Base-by-base conservation (phyloP, 2,329 filamentous ascomycete genomes). In the Truncatella angustata region DNA sequence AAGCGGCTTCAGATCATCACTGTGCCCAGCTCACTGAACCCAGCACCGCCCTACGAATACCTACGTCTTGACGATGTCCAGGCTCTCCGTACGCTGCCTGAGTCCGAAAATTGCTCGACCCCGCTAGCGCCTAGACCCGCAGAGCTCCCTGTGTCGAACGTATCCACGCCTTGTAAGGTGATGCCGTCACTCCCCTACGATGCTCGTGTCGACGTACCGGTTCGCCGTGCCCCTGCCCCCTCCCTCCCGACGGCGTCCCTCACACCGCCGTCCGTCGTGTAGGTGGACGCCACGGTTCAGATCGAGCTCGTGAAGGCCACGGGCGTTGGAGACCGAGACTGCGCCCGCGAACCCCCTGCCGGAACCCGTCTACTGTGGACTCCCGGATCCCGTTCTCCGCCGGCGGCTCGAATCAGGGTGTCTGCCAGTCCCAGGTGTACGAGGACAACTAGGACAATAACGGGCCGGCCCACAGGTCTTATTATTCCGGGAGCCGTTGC, bases 231-330 rank as follows among this genome's bases (percentile, higher is more conserved):
- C 70, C 2, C n/a, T n/a, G n/a, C n/a, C n/a, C n/a, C n/a, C n/a
- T n/a, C n/a, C n/a, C n/a, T n/a, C n/a, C 69, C 67, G 4, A 72
- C 52, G 4, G 63, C 65, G 44, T 65, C 71, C 3, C 65, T 69
- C 3, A 59, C 56, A 11, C 62, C 57, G 23, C 56, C 51, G 18
- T 50, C 56, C 35, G 62, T 60, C 1, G 63, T 56, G 39, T 58
- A 63, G n/a, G 66, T 62, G 11, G 64, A 60, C 10, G 60, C 61
- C 2, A 60, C 59, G 0, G 64, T 56, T n/a, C 69, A 63, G 4
- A 67, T 60, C 10, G 77, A 60, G 30, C 68, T 61, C 35, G 69
- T 67, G 42, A 73, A 75, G 28, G 63, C 62, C 36, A 56, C 55
- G n/a, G 35, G 51, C 59, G 44, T 69, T 63, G 6, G 58, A 53